Conservation (phyloP, 1,284 basidiomycete genomes). For the Agaricales sp. region DNA sequence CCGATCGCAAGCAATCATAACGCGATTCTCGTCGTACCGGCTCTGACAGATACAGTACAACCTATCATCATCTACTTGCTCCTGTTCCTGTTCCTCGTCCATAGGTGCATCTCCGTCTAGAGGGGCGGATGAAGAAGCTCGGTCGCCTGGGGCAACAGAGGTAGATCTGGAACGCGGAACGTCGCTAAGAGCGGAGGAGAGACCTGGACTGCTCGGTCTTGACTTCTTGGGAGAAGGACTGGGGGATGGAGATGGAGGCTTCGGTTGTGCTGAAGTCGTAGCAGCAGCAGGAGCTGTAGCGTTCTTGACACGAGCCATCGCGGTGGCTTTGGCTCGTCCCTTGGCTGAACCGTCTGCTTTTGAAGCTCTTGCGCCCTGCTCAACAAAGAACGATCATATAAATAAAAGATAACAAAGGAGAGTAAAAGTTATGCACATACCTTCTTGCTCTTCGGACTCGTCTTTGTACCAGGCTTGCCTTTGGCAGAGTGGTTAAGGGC, state of each 20-base stretch:
- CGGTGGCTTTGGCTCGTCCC: slow-evolving; percentile 20
- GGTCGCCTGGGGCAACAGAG: slow-evolving; percentile 48
- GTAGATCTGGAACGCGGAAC: slow-evolving; percentile 55
- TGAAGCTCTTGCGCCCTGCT: too few relatives aligned
- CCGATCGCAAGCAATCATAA: slow-evolving; percentile 90
- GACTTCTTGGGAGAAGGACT: slow-evolving; percentile 17
- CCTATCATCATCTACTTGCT: slow-evolving; percentile 62
- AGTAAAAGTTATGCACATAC: too few relatives aligned
- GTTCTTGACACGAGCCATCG: slow-evolving; percentile 15
- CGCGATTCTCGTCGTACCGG: slow-evolving; percentile 68
- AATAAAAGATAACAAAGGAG: too few relatives aligned
- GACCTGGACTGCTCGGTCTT: slow-evolving; percentile 11
- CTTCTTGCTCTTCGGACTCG: too few relatives aligned
- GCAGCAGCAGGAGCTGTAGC: slow-evolving; percentile 6
- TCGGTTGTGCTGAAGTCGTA: slow-evolving; percentile 9
- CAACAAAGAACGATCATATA: too few relatives aligned
- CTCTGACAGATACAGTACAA: slow-evolving; percentile 79
- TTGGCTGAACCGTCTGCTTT: slow-evolving; percentile 22
- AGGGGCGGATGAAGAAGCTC: slow-evolving; percentile 26
- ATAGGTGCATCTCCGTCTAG: slow-evolving; percentile 34
- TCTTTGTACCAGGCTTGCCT: too few relatives aligned
- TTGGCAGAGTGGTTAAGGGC: too few relatives aligned
- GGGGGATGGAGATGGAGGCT: slow-evolving; percentile 13
- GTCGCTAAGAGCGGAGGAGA: slow-evolving; percentile 14
- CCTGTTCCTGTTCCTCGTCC: slow-evolving; percentile 44